Conservation (phyloP, 495 filamentous ascomycete genomes). For the Daldinia grandis region DNA sequence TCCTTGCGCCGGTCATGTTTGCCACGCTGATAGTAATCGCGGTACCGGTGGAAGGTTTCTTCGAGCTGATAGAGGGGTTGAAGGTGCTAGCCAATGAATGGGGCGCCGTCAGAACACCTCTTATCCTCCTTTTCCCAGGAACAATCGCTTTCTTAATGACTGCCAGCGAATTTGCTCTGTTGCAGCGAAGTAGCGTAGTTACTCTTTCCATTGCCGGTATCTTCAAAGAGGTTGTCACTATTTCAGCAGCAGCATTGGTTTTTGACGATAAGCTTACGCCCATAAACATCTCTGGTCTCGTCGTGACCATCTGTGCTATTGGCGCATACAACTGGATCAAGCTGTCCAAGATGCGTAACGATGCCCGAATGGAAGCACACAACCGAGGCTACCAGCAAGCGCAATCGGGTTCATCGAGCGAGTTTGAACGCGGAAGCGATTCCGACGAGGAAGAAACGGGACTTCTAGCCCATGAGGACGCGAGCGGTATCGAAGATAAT, state of each 20-base stretch:
- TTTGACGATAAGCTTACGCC: constrained; percentile 91
- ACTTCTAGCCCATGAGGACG: constrained; percentile 45
- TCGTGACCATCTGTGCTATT: constrained; percentile 90
- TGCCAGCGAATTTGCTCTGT: constrained; percentile 90
- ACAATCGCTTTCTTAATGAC: constrained; percentile 96
- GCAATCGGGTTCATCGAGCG: constrained; percentile 41
- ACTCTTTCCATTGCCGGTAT: constrained; percentile 97
- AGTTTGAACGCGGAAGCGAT: constrained; percentile 35
- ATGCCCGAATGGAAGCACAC: constrained; percentile 64
- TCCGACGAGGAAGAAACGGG: constrained; percentile 45
- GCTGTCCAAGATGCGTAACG: constrained; percentile 83
- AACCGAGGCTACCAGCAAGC: constrained; percentile 38
- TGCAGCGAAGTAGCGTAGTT: constrained; percentile 95
- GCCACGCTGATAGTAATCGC: constrained; percentile 80
- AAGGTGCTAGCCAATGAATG: constrained; percentile 67
- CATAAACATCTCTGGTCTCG: constrained; percentile 85
- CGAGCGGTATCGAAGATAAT: constrained; percentile 42
- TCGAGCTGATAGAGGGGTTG: constrained; percentile 69
- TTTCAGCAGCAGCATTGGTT: constrained; percentile 83
- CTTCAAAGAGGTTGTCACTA: constrained; percentile 99
- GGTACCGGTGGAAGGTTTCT: constrained; percentile 83
- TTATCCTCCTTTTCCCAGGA: constrained; percentile 87
- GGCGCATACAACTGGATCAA: constrained; percentile 95
- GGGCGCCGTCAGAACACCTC: constrained; percentile 64
- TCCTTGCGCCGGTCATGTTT: constrained; percentile 97